phyloP scores from a whole-genome alignment of 805 yeast species.

The Grigorovia humatica region DNA sequence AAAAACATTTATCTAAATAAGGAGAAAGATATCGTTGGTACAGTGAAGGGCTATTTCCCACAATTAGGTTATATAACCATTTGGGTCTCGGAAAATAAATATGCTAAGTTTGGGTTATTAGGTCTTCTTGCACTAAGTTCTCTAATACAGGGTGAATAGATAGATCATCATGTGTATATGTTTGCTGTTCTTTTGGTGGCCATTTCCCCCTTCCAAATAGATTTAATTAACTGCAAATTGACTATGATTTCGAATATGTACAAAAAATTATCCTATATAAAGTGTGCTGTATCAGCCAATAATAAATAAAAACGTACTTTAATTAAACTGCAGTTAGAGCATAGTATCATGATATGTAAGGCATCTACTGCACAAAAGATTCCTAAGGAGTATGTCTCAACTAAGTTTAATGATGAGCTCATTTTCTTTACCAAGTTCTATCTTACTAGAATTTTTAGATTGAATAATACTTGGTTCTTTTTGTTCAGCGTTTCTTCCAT shows the following conservation, averaged over 20 bases:
- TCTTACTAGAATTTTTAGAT: not conserved
- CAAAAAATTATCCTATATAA: no score
- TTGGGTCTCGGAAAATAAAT: conserved; percentile 77
- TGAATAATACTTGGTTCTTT: not conserved
- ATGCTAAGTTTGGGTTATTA: conserved; percentile 67
- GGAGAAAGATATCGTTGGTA: conserved; percentile 70
- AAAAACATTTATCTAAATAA: conserved; percentile 70
- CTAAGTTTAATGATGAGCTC: not conserved
- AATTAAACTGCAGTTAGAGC: no score
- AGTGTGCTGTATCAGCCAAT: no score
- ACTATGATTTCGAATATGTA: no score
- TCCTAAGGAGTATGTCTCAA: not conserved
- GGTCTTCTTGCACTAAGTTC: conserved; percentile 68
- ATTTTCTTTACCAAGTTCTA: not conserved
- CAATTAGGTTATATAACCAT: conserved; percentile 85
- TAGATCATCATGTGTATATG: not conserved
- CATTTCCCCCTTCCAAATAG: no score
- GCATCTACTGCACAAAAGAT: no score
- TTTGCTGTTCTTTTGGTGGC: no score
- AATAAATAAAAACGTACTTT: no score
- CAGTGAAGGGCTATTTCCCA: conserved; percentile 89
- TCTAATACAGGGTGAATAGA: conserved; percentile 47
- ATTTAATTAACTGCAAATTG: no score
- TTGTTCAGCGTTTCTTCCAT: not conserved
- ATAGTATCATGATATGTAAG: no score